Evolutionary conservation across 176 grass and related monocot species (phyloP).

Genomic region (Tillandsia leiboldiana): DNA sequence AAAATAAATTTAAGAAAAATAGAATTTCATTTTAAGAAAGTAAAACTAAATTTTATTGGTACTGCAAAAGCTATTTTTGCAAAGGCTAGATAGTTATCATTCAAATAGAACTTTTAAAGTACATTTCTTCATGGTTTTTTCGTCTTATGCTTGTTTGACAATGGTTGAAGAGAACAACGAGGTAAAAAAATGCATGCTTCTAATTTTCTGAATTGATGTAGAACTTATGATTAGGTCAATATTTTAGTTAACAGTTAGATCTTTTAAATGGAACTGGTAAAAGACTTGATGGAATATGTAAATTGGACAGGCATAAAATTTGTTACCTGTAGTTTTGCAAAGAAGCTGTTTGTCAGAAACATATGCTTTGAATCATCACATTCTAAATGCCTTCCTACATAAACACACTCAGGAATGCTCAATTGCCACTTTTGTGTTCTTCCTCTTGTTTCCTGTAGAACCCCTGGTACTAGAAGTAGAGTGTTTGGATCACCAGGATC

Average conservation of each 20-base stretch:
- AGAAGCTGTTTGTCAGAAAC: conserved; percentile 71
- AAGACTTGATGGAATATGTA: neutral
- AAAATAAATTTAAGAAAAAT: too few relatives aligned
- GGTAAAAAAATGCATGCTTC: too few relatives aligned
- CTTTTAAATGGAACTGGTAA: neutral
- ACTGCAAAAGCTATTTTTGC: neutral
- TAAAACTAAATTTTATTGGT: neutral
- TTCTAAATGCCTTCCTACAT: conserved; percentile 59
- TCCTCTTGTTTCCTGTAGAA: conserved; percentile 58
- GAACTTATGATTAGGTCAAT: neutral
- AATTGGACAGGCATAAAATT: neutral
- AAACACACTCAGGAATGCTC: conserved; percentile 39
- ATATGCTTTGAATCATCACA: conserved; percentile 55
- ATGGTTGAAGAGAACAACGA: too few relatives aligned
- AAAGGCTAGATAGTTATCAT: too few relatives aligned
- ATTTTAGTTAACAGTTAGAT: neutral
- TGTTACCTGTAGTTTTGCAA: conserved; percentile 73
- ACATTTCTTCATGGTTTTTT: too few relatives aligned
- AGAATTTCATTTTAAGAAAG: too few relatives aligned
- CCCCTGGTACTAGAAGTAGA: conserved; percentile 52
- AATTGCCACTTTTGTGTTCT: conserved; percentile 42
- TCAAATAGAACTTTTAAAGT: too few relatives aligned
- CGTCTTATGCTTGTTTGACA: too few relatives aligned
- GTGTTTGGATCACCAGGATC: conserved; percentile 64
- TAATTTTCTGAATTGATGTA: too few relatives aligned